These are phyloP conservation scores for Xylaria cubensis DNA, from an alignment of 495 filamentous ascomycete genomes.

Conservation along the genomic window DNA sequence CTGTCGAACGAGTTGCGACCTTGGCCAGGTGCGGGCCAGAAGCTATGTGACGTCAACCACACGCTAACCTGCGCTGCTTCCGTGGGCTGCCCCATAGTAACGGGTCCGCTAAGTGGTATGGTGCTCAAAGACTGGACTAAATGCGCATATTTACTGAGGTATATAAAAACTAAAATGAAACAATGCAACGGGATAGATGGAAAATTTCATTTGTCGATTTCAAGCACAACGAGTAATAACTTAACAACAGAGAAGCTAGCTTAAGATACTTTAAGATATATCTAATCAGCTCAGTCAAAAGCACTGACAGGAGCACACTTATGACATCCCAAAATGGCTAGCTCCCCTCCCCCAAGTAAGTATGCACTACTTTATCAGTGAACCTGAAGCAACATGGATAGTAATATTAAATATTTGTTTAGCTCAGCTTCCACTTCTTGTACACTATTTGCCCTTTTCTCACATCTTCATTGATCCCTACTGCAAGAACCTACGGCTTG, in stretches of 20 bases:
- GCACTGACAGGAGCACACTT: too few relatives aligned
- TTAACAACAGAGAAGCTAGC: too few relatives aligned
- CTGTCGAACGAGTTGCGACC: not conserved
- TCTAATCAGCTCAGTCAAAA: too few relatives aligned
- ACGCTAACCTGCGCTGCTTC: not conserved
- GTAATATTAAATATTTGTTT: not conserved
- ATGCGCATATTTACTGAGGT: not conserved
- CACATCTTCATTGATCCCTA: not conserved
- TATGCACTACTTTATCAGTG: too few relatives aligned
- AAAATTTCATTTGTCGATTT: too few relatives aligned
- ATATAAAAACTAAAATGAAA: not conserved
- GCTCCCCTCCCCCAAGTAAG: too few relatives aligned
- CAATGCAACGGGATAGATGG: not conserved
- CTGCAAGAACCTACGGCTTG: too few relatives aligned
- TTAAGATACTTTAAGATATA: too few relatives aligned
- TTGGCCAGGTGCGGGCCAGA: conserved; percentile 18
- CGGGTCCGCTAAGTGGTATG: not conserved
- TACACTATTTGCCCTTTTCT: not conserved
- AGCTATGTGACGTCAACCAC: conserved; percentile 23
- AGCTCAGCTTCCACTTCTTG: not conserved
- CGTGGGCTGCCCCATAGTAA: not conserved
- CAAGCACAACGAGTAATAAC: too few relatives aligned
- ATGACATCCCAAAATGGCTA: too few relatives aligned
- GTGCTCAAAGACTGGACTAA: not conserved
- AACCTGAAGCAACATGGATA: too few relatives aligned